These are phyloP conservation scores for Alternaria infectoria DNA, from an alignment of 2,329 filamentous ascomycete genomes.

Conservation along the genomic window DNA sequence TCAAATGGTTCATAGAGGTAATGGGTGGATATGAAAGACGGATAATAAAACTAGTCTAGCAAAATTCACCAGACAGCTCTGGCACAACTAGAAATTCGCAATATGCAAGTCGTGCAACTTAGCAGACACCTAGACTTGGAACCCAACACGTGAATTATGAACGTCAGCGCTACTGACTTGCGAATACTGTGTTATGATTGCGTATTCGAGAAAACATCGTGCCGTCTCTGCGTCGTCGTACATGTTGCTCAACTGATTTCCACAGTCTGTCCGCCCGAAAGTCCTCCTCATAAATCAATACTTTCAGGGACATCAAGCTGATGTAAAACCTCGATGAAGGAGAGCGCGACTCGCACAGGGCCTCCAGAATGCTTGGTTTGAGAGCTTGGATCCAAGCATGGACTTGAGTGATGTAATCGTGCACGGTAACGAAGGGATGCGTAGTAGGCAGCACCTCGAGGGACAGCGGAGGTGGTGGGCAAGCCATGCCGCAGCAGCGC, in stretches of 20 bases:
- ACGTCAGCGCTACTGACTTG: no score
- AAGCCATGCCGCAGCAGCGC: neutral
- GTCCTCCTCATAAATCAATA: accelerated
- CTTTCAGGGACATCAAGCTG: neutral
- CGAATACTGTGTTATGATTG: accelerated
- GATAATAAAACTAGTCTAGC: no score
- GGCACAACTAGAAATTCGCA: no score
- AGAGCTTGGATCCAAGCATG: neutral
- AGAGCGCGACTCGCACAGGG: accelerated
- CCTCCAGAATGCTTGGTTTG: neutral
- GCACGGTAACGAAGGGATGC: neutral
- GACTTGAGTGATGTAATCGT: neutral
- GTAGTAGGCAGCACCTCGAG: neutral
- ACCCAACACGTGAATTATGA: no score
- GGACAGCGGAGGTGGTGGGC: neutral
- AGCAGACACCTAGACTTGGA: no score
- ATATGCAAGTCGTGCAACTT: no score
- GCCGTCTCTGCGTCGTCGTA: neutral
- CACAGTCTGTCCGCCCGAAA: neutral
- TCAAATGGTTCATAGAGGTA: no score
- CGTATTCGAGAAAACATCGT: neutral
- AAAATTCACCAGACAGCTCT: no score
- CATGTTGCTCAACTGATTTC: neutral
- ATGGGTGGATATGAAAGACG: no score
- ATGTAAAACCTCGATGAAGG: neutral